Evolutionary conservation across 1,139 yeast genomes (phyloP), one percentile per base, ranked within the genome.

Genomic region (Pichia sp.): DNA sequence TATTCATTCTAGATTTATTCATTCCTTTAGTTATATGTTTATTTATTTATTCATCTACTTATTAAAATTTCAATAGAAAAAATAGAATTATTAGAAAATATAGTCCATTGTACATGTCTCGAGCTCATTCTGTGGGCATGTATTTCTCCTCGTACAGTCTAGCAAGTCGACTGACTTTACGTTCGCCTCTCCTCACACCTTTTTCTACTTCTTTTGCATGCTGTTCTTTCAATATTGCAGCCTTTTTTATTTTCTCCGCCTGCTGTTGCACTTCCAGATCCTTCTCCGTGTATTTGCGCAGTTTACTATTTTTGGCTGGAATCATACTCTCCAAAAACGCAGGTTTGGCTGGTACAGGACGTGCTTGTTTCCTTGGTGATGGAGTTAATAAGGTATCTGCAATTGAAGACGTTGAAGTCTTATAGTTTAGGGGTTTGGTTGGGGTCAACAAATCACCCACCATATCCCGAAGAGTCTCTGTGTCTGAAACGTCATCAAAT

Each of bases 101-200:
- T 38, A 38, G 6, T 38, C 16, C 41, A 38, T 11, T n/a, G 16
- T 10, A 38, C 15, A 6, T 13, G 11, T 6, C 8, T 44, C 29
- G 49, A 30, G 52, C 26, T 23, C 51, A 54, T 10, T 45, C 46
- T 45, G 43, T 44, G 51, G 19, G 26, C 57, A 64, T 49, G 6
- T 76, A 69, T 57, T 81, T 70, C 61, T 79, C 82, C 64, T 80
- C 85, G 59, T 76, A 80, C 53, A 80, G 64, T 59, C 67, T 70
- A 5, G 84, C 79, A 57, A 80, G 69, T 60, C 79, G 76, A 16
- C 83, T 76, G 10, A 80, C 84, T 62, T 78, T 80, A 38, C 83
- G 66, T 47, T 82, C 68, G 11, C 58, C 62, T 34, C 57, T 52
- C 30, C 54, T 50, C 19, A 52, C 60, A 45, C 60, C 57, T 10